phyloP scores from a whole-genome alignment of 2,329 filamentous ascomycete genomes.

The Botrytis paeoniae region DNA sequence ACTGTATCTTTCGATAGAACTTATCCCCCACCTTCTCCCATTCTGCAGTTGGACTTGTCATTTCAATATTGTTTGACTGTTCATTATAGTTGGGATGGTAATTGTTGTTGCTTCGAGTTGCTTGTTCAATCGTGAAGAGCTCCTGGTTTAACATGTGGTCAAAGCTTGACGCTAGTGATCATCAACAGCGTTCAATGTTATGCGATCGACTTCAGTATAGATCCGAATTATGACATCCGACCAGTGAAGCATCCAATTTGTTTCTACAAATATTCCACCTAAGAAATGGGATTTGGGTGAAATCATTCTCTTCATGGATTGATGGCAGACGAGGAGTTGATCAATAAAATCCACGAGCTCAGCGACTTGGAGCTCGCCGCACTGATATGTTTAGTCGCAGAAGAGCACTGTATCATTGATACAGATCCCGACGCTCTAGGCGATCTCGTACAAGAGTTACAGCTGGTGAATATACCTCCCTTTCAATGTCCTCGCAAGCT shows the following conservation, averaged over 20 bases:
- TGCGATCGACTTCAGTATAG: constrained; percentile 22
- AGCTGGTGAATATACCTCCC: constrained; percentile 52
- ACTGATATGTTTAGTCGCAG: constrained; percentile 74
- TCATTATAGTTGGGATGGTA: constrained; percentile 10
- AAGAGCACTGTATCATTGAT: constrained; percentile 87
- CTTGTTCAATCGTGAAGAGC: constrained; percentile 8
- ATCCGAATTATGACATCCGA: background rate
- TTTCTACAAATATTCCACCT: background rate
- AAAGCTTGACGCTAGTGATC: constrained; percentile 32
- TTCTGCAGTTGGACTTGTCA: constrained; percentile 55
- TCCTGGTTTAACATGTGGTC: constrained; percentile 32
- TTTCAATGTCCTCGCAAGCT: background rate
- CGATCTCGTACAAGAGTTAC: constrained; percentile 70
- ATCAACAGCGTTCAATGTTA: constrained; percentile 11
- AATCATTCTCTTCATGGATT: constrained; percentile 24
- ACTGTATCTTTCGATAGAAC: constrained; percentile 92
- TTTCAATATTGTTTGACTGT: constrained; percentile 20
- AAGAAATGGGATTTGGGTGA: constrained; percentile 20
- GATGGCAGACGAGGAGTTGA: constrained; percentile 62
- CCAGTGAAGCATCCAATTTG: background rate
- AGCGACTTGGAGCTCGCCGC: constrained; percentile 86
- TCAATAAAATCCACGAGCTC: constrained; percentile 70
- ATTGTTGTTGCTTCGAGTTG: constrained; percentile 17
- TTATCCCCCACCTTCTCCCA: constrained; percentile 93
- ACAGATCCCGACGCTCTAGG: constrained; percentile 61